A percentile compares a stretch with the other conserved stretches of the same genome.
phyloP scores from a whole-genome alignment of 2,329 filamentous ascomycete genomes.

The Thermothelomyces thermophilus region DNA sequence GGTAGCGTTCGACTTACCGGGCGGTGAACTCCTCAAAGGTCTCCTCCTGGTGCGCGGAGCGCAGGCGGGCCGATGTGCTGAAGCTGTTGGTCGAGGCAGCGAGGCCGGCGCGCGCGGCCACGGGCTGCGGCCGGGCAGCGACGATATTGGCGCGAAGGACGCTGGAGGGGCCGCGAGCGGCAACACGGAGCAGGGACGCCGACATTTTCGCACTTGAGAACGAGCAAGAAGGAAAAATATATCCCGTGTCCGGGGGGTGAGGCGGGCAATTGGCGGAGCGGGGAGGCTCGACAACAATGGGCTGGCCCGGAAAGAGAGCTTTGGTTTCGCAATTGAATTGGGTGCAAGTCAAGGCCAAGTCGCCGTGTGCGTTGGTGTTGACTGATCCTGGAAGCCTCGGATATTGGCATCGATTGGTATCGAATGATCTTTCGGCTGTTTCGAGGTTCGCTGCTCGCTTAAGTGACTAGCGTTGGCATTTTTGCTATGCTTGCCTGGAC shows the following conservation, averaged over 20 bases:
- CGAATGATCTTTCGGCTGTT: conserved; percentile 30
- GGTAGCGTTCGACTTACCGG: conserved; percentile 58
- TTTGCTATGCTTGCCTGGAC: conserved; percentile 1
- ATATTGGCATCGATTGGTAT: conserved; percentile 29
- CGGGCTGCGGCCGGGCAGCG: conserved; percentile 47
- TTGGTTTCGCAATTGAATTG: conserved; percentile 21
- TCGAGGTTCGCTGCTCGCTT: conserved; percentile 17
- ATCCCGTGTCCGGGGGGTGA: conserved; percentile 13
- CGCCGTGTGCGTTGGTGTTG: conserved; percentile 21
- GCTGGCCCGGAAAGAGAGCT: conserved; percentile 17
- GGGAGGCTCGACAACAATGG: conserved; percentile 20
- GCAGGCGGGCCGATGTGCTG: conserved; percentile 55
- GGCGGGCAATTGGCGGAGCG: conserved; percentile 19
- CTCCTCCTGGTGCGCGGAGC: conserved; percentile 75
- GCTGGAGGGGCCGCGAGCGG: conserved; percentile 59
- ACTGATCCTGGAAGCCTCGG: conserved; percentile 19
- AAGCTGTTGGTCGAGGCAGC: conserved; percentile 44
- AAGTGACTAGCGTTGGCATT: conserved; percentile 17
- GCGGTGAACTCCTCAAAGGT: conserved; percentile 98
- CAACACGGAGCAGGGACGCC: conserved; percentile 61
- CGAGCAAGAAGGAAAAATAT: conserved; percentile 3
- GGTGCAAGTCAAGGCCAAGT: conserved; percentile 10
- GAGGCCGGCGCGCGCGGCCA: conserved; percentile 49
- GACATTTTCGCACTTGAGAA: conserved; percentile 34
- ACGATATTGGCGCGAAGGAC: conserved; percentile 60